A percentile compares a stretch with the other conserved stretches of the same genome.
Evolutionary conservation across 2,329 filamentous ascomycete genomes (phyloP).

Genomic region (Chrysosporium keratinophilum): DNA sequence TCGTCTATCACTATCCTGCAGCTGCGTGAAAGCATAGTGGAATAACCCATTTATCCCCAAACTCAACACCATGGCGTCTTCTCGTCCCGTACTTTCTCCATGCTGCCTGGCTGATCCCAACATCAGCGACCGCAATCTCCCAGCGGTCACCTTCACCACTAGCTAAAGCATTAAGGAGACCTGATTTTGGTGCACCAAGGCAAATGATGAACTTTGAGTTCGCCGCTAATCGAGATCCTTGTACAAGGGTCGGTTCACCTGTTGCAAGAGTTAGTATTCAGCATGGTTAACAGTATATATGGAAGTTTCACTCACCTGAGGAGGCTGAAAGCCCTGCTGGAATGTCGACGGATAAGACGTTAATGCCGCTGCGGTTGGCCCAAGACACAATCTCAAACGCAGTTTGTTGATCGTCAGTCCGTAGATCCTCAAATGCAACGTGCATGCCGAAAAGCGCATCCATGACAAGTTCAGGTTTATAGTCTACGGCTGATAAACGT

Average conservation of each 20-base stretch:
- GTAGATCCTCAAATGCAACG: conserved; percentile 77
- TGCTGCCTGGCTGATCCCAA: conserved; percentile 70
- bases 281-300: too few relatives aligned
- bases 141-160: conserved; percentile 50
- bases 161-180: conserved; percentile 66
- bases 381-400: conserved; percentile 87
- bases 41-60: conserved; percentile 77
- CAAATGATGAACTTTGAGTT: conserved; percentile 73
- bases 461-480: conserved; percentile 67
- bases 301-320: conserved; percentile 44
- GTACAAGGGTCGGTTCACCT: conserved; percentile 49
- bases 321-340: conserved; percentile 79
- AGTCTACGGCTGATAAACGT: conserved; percentile 44
- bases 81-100: conserved; percentile 78
- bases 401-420: conserved; percentile 68
- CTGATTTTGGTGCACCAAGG: conserved; percentile 76
- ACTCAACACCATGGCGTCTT: conserved; percentile 74
- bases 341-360: conserved; percentile 77
- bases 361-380: conserved; percentile 78
- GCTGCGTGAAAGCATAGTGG: conserved; percentile 45
- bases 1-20: background rate
- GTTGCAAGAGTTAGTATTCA: conserved; percentile 1
- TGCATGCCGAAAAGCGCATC: conserved; percentile 83
- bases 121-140: conserved; percentile 75
- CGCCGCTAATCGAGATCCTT: conserved; percentile 69